Evolutionary conservation across 495 filamentous ascomycete genomes (phyloP).

Genomic region (Tuber melanosporum): DNA sequence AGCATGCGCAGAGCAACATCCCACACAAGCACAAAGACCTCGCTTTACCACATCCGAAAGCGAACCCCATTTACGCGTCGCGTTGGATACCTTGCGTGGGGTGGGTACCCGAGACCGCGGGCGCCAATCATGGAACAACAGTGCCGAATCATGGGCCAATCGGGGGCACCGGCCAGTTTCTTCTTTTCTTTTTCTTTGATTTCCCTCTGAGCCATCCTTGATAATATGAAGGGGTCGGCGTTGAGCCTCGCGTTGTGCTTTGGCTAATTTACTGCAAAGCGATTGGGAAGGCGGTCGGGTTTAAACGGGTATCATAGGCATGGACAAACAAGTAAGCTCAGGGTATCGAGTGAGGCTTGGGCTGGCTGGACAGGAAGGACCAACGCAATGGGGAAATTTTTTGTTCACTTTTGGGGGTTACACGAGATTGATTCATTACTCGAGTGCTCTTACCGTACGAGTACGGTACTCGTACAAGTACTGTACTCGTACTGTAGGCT

Average conservation of each 20-base stretch:
- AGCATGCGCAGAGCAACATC: not conserved
- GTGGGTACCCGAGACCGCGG: not conserved
- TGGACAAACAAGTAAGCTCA: not conserved
- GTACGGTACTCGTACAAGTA: too few relatives aligned
- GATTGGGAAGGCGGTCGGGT: not conserved
- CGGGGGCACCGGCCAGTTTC: not conserved
- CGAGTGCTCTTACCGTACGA: too few relatives aligned
- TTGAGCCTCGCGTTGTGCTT: not conserved
- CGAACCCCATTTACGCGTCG: not conserved
- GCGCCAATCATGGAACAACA: not conserved
- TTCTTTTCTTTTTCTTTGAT: not conserved
- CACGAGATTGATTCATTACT: not conserved
- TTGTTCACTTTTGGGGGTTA: not conserved
- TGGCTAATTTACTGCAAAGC: not conserved
- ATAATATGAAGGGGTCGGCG: not conserved
- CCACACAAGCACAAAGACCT: not conserved
- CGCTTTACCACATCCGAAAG: not conserved
- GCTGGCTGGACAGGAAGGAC: not conserved
- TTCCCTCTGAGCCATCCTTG: not conserved
- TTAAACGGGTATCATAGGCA: not conserved
- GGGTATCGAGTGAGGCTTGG: not conserved
- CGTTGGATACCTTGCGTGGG: not conserved
- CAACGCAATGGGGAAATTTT: not conserved
- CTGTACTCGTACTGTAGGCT: too few relatives aligned
- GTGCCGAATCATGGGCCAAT: not conserved